Conservation (phyloP, 305 asterid species). For the Plantago coronopus region DNA sequence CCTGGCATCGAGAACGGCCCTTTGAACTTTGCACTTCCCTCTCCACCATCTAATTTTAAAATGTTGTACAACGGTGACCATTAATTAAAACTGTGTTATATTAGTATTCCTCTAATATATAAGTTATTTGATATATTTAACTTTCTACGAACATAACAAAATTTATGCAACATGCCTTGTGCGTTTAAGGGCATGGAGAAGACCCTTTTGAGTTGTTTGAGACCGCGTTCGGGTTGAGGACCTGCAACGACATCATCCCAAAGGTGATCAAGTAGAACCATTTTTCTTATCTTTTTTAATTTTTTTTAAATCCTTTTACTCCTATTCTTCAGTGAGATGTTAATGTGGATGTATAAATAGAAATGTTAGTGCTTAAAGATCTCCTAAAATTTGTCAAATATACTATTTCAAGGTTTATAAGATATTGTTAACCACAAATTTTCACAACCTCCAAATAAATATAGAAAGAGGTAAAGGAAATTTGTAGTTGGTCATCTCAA, state of each 20-base stretch:
- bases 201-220: conserved; percentile 63
- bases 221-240: conserved; percentile 83
- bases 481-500: too few relatives aligned
- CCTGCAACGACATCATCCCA: conserved; percentile 97
- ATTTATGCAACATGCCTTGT: conserved; percentile 32
- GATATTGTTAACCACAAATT: too few relatives aligned
- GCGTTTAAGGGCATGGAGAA: conserved; percentile 41
- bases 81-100: background rate
- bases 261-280: conserved; percentile 82
- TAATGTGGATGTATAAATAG: background rate
- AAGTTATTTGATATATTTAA: too few relatives aligned
- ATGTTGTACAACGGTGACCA: background rate
- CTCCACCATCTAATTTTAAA: conserved; percentile 33
- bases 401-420: too few relatives aligned
- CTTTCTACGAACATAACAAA: too few relatives aligned
- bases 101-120: background rate
- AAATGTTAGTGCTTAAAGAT: too few relatives aligned
- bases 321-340: background rate
- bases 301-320: too few relatives aligned
- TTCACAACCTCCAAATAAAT: too few relatives aligned
- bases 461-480: too few relatives aligned
- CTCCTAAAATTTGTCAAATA: too few relatives aligned
- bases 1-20: conserved; percentile 64
- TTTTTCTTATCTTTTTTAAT: conserved; percentile 8
- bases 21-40: conserved; percentile 41